Base-by-base conservation (phyloP, 1,139 yeast genomes). In the Yamadazyma triangularis region DNA sequence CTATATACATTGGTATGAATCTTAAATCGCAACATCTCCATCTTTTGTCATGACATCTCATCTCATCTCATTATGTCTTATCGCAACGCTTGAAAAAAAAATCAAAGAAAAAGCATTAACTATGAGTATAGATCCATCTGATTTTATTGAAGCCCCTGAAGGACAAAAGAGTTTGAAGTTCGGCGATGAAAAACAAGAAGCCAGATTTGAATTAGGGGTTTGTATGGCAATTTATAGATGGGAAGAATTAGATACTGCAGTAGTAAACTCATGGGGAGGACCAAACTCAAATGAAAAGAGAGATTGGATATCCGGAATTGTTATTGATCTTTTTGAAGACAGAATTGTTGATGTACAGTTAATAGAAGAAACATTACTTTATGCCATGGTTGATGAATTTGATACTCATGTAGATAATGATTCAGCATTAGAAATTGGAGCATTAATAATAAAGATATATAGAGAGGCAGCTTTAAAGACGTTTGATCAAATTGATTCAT, bases 191-290 rank as follows among this genome's bases (percentile, higher is more conserved):
- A 75, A 71, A 44, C 82, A 78, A 41, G 94, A 84, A 56, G 88
- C 83, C 15, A 78, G 83, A 43, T 88, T 91, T 48, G 97, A 89
- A 57, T 70, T 91, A n/a, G 97, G 96, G 8, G 91, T 86, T 1
- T 82, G 96, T 29, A 83, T 89, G 94, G 80, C 85, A 23, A 59
- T 91, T 11, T 77, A 88, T 56, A 72, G 74, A 40, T 91, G 98
- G 98, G 94, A 87, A 39, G 91, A 85, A 27, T 66, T 91, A 34
- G 71, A 75, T 31, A 81, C 86, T 1, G 98, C 98, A 0, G 98
- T 93, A n/a, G 94, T 78, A n/a, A 86, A 85, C 52, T 67, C 71
- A 24, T 91, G 98, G 98, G 99, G 98, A 37, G 99, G 98, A 2
- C 77, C 95, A 11, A 85, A 85, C 27, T 82, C 95, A 9, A 75